Percentiles rank a stretch among this genome's conserved stretches.
Conservation (phyloP, 23 red algal species). For the Chondrus crispus region DNA sequence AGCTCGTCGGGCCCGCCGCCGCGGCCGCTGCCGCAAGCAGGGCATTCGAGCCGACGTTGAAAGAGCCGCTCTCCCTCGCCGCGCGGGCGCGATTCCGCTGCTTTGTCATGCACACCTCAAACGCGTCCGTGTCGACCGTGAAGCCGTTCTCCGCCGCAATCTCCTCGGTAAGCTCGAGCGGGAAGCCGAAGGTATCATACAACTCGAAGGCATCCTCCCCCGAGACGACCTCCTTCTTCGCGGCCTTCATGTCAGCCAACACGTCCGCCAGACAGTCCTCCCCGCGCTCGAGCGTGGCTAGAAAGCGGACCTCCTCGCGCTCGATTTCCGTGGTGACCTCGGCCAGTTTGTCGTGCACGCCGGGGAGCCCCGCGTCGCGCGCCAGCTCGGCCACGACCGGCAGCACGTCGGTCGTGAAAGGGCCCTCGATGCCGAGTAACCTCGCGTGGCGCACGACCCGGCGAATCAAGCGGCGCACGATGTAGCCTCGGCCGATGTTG, state of each 20-base stretch:
- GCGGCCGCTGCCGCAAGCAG: conserved; percentile 1
- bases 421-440: conserved; percentile 66
- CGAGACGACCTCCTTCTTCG: conserved; percentile 10
- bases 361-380: conserved; percentile 49
- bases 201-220: conserved; percentile 92
- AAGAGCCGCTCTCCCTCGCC: conserved; percentile 22
- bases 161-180: conserved; percentile 88
- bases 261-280: conserved; percentile 64
- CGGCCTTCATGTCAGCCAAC: not conserved
- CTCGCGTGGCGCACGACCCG: conserved; percentile 86
- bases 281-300: conserved; percentile 66
- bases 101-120: conserved; percentile 71
- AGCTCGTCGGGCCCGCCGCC: conserved; percentile 38
- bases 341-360: conserved; percentile 37
- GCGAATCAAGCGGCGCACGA: conserved; percentile 89
- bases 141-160: conserved; percentile 73
- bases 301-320: conserved; percentile 74
- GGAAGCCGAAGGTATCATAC: conserved; percentile 99
- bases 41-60: conserved; percentile 5
- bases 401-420: conserved; percentile 64
- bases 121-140: conserved; percentile 64
- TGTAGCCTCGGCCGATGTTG: conserved; percentile 90
- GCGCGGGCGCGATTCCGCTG: conserved; percentile 69
- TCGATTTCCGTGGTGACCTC: conserved; percentile 58
- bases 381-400: conserved; percentile 54